Percentiles rank a stretch among this genome's conserved stretches.
Evolutionary conservation across 306 rosid genomes (phyloP).

Genomic region (Prunus armeniaca): DNA sequence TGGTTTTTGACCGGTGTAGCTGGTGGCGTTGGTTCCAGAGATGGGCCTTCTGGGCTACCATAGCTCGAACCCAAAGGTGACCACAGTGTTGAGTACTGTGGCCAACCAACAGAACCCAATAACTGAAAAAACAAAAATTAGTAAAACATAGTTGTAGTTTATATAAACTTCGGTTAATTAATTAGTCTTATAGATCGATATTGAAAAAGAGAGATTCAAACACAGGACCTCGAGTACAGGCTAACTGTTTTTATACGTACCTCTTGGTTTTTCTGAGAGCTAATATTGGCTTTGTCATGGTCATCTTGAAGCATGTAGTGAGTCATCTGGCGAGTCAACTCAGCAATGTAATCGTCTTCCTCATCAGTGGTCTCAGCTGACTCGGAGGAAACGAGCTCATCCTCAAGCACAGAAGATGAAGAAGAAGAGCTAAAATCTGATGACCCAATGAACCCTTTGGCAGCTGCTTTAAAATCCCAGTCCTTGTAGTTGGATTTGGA

Average conservation of each 20-base stretch:
- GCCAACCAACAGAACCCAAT: constrained; percentile 46
- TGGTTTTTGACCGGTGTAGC: constrained; percentile 5
- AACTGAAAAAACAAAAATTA: constrained; percentile 23
- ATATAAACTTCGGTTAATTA: background rate
- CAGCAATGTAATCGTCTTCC: constrained; percentile 52
- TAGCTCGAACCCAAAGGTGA: constrained; percentile 44
- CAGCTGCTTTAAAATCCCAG: background rate
- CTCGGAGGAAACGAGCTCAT: constrained; percentile 21
- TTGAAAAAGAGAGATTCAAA: no score
- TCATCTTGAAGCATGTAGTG: constrained; percentile 48
- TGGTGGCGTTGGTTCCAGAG: constrained; percentile 52
- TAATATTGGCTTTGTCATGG: constrained; percentile 2
- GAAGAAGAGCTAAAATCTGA: constrained; percentile 2
- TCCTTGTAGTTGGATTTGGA: background rate
- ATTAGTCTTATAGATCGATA: background rate
- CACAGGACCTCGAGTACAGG: no score
- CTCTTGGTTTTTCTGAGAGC: constrained; percentile 32
- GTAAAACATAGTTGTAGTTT: background rate
- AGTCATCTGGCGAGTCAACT: constrained; percentile 58
- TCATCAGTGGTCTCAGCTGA: constrained; percentile 21
- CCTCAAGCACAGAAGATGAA: background rate
- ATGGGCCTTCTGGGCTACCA: constrained; percentile 46
- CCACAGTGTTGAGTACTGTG: constrained; percentile 34
- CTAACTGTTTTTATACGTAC: constrained; percentile 14
- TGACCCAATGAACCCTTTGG: background rate